Conservation (phyloP, 2,329 filamentous ascomycete species). For the Fusarium tricinctum region DNA sequence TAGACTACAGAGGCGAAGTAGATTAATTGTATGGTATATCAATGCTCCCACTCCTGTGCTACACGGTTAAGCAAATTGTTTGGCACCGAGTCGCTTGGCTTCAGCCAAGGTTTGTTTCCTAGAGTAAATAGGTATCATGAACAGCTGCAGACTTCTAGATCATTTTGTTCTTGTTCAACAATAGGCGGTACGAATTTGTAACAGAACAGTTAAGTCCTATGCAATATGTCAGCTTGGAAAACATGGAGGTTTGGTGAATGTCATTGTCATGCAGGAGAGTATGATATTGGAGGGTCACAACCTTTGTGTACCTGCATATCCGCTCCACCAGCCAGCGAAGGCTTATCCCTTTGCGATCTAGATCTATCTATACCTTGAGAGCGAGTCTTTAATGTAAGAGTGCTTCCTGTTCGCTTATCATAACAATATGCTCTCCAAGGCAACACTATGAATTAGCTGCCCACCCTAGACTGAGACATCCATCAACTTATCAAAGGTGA, state of each 20-base stretch:
- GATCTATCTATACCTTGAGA: too few species aligned
- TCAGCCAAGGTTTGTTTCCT: too few species aligned
- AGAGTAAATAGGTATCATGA: too few species aligned
- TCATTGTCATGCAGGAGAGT: not conserved
- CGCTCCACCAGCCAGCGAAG: constrained; percentile 10
- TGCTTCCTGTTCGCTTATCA: not conserved
- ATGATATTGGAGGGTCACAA: constrained; percentile 18
- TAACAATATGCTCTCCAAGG: not conserved
- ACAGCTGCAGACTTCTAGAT: too few species aligned
- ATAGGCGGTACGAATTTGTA: too few species aligned
- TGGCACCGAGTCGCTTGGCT: too few species aligned
- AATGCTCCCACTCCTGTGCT: not conserved
- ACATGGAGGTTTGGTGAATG: not conserved
- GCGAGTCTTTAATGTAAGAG: too few species aligned
- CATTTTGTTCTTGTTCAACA: too few species aligned
- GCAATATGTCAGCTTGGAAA: not conserved
- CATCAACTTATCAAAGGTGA: not conserved
- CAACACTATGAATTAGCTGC: not conserved
- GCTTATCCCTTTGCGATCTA: constrained; percentile 5
- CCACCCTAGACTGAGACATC: too few species aligned
- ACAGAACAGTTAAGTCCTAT: too few species aligned
- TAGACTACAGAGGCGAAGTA: too few species aligned
- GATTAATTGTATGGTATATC: too few species aligned
- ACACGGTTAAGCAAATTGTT: not conserved
- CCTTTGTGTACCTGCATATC: constrained; percentile 38